Conservation (phyloP, 1,284 basidiomycete genomes). For the Tetrapyrgos nigripes region DNA sequence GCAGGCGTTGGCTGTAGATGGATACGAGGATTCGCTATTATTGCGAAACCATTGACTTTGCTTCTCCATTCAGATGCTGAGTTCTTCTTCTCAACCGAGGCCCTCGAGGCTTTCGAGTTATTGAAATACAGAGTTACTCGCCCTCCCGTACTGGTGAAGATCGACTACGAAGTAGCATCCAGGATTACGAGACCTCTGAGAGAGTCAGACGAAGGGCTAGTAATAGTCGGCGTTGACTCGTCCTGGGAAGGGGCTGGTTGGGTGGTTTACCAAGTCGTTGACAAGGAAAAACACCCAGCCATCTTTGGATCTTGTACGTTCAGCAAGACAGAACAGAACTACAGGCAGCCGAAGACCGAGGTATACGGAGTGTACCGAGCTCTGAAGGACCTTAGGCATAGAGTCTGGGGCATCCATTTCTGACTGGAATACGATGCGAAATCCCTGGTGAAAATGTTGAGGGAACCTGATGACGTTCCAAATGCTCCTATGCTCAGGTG, state of each 20-base stretch:
- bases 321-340: slow-evolving; percentile 34
- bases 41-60: slow-evolving; percentile 35
- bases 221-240: slow-evolving; percentile 40
- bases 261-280: slow-evolving; percentile 34
- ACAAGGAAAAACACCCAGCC: slow-evolving; percentile 26
- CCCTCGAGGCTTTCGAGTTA: slow-evolving; percentile 27
- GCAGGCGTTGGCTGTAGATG: slow-evolving; percentile 34
- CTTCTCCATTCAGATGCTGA: too few relatives aligned
- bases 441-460: slow-evolving; percentile 40
- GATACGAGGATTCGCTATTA: slow-evolving; percentile 37
- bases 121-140: slow-evolving; percentile 31
- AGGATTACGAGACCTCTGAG: slow-evolving; percentile 1
- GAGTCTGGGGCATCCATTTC: slow-evolving; percentile 40
- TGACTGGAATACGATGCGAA: slow-evolving; percentile 39
- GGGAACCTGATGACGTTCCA: too few relatives aligned
- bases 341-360: too few relatives aligned
- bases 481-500: slow-evolving; percentile 41
- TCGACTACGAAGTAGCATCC: slow-evolving; percentile 32
- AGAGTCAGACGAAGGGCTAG: slow-evolving; percentile 28
- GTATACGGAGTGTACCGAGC: too few relatives aligned
- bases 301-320: slow-evolving; percentile 41
- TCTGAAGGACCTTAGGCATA: slow-evolving; percentile 28
- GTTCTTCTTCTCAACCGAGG: slow-evolving; percentile 27
- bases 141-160: slow-evolving; percentile 31
- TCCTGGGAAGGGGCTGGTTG: slow-evolving; percentile 36